Base-by-base conservation (phyloP, 805 yeast species). In the Saturnispora gosingensis region DNA sequence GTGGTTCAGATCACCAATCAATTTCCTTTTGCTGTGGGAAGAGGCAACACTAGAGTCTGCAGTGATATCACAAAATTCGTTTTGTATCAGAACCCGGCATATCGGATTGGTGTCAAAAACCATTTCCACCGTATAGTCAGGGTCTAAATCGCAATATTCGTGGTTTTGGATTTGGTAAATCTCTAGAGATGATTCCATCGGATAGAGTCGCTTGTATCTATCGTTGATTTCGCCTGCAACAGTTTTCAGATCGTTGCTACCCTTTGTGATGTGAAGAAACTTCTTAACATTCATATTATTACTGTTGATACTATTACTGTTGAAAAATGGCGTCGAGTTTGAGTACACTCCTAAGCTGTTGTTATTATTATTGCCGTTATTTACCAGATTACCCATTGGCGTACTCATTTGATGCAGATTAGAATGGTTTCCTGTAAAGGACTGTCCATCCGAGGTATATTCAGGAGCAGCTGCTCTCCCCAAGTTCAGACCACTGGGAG, bases 111-210 rank as follows among this genome's bases (percentile, higher is more conserved):
- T 65, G 49, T 73, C 78, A 59, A 87, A 85, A 5, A 85, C 82
- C 58, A 85, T 87, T 9, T 74, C 75, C 0, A 81, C 83, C 2
- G 65, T 54, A 56, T 81, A 86, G 54, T 85, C 95, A 0, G 90
- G 90, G 64, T 87, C 96, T 52, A 87, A 67, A 61, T 87, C 95
- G 58, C 90, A 85, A 52, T 75, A 75, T 53, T 79, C 76, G 42
- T 65, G 65, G 63, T 86, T 91, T 61, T 86, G 95, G 5, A 87
- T 66, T 48, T 77, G 76, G n/a, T 74, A 67, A 40, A 87, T 77
- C 5, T 72, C 71, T 18, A 85, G 63, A 1, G 75, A 74, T 4
- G 74, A 78, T 46, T 76, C 81, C 22, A 72, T 72, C 0, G 93
- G 93, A 56, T 87, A 87, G 49, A 86, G 68, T 60, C 78, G 81